phyloP scores from a whole-genome alignment of 1,139 yeast species.

The Blastobotrys petasosporus region DNA sequence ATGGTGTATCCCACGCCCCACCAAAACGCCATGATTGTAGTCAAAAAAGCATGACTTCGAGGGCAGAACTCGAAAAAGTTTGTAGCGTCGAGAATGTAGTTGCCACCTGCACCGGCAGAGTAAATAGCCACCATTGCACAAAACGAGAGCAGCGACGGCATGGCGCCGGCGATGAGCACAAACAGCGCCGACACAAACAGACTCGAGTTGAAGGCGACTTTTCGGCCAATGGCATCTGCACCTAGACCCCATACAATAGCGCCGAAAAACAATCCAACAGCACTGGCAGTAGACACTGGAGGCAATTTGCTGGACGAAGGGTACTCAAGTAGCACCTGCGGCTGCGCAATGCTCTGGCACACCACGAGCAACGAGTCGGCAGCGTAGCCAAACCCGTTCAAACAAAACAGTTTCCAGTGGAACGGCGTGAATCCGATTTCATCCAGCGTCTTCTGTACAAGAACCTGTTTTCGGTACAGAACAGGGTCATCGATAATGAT shows the following conservation, averaged over 20 bases:
- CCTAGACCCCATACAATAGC: constrained; percentile 54
- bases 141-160: constrained; percentile 40
- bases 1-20: constrained; percentile 61
- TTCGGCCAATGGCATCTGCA: constrained; percentile 55
- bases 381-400: constrained; percentile 55
- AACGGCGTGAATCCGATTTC: constrained; percentile 25
- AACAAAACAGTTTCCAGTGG: constrained; percentile 23
- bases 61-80: constrained; percentile 55
- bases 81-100: constrained; percentile 52
- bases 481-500: constrained; percentile 15
- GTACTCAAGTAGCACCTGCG: constrained; percentile 18
- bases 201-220: constrained; percentile 49
- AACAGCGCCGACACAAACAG: constrained; percentile 47
- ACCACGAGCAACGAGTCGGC: constrained; percentile 46
- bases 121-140: constrained; percentile 44
- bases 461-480: constrained; percentile 19
- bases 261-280: constrained; percentile 50
- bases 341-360: constrained; percentile 39
- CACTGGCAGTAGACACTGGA: constrained; percentile 40
- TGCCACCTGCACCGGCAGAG: constrained; percentile 52
- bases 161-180: constrained; percentile 49
- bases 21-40: constrained; percentile 50
- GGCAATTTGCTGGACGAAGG: constrained; percentile 10
- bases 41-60: constrained; percentile 44
- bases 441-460: constrained; percentile 28